Evolutionary conservation across 2,329 filamentous ascomycete genomes (phyloP), one percentile per base, ranked within the genome.

Genomic region (Plenodomus tracheiphilus): DNA sequence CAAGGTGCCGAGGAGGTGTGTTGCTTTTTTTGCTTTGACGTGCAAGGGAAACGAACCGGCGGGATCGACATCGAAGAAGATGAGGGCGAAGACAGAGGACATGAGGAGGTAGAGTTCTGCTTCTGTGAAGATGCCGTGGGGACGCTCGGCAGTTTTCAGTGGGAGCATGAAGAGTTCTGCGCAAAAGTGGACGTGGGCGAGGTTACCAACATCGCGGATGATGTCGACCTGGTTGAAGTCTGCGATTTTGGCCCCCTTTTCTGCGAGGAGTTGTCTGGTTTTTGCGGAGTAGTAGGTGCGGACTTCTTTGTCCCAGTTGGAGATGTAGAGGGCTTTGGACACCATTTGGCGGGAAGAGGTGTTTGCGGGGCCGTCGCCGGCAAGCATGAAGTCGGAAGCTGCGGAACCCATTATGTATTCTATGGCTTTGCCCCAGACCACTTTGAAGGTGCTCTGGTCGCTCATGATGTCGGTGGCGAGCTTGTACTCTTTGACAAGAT

Each of bases 191-290:
- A 81, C 76, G 56, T 82, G 80, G 3, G 74, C 76, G 9, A 80
- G 69, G 49, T 82, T 82, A 53, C 79, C 77, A 32, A 84, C 74
- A 66, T 84, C 81, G 48, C 81, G 76, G 28, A 82, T 81, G 79
- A 92, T 78, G 59, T 94, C 89, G 35, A 91, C 81, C 65, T 89
- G 85, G 43, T 81, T 81, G 46, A 79, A 78, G 8, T 80, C 80
- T 3, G 77, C 81, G 21, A 92, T 78, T 47, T 78, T 80, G 69
- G 84, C 88, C 37, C 82, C 83, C 68, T 89, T 88, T 21, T 84
- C 78, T 0, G 74, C 68, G 17, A 95, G 76, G 2, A 94, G 77
- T 21, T 80, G 74, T 42, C 82, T 74, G 0, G 85, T 86, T 10
- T 81, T 85, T 13, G 79, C 70, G 3, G 84, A 76, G 69, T 90